Conservation (phyloP, 352 stramenopile species). For the Globisporangium alternatum region DNA sequence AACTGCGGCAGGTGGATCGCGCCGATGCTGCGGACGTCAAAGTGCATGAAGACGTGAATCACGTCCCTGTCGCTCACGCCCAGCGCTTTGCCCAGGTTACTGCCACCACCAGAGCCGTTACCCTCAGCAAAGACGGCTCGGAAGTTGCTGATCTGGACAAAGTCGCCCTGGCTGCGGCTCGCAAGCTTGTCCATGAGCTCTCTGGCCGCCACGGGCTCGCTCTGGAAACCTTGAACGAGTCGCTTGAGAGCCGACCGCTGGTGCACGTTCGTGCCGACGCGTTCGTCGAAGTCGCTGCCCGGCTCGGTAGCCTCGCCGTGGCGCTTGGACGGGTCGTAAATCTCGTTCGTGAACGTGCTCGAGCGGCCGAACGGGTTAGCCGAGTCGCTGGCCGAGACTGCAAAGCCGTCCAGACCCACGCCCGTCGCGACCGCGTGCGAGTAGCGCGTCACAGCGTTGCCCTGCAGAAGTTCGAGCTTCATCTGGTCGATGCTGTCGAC, state of each 20-base stretch:
- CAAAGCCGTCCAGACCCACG: conserved; percentile 45
- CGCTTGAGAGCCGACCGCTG: conserved; percentile 59
- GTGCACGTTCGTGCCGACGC: conserved; percentile 48
- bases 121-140: conserved; percentile 22
- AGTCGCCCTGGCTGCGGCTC: conserved; percentile 15
- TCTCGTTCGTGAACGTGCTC: conserved; percentile 74
- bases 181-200: conserved; percentile 12
- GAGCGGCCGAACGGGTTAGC: conserved; percentile 61
- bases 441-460: conserved; percentile 54
- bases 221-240: conserved; percentile 26
- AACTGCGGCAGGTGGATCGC: conserved; percentile 43
- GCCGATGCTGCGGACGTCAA: conserved; percentile 62
- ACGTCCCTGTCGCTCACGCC: conserved; percentile 44
- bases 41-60: conserved; percentile 82
- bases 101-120: not conserved
- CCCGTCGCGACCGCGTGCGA: conserved; percentile 64
- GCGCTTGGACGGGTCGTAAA: conserved; percentile 54
- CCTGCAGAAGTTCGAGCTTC: conserved; percentile 52
- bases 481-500: conserved; percentile 77
- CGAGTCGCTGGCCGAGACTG: conserved; percentile 45
- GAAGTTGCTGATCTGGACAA: conserved; percentile 55
- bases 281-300: conserved; percentile 43
- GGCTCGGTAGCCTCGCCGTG: conserved; percentile 72
- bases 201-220: conserved; percentile 12
- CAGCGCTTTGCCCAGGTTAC: not conserved